Evolutionary conservation across 768 basidiomycete genomes (phyloP).

Genomic region (Melanogaster broomeanus): DNA sequence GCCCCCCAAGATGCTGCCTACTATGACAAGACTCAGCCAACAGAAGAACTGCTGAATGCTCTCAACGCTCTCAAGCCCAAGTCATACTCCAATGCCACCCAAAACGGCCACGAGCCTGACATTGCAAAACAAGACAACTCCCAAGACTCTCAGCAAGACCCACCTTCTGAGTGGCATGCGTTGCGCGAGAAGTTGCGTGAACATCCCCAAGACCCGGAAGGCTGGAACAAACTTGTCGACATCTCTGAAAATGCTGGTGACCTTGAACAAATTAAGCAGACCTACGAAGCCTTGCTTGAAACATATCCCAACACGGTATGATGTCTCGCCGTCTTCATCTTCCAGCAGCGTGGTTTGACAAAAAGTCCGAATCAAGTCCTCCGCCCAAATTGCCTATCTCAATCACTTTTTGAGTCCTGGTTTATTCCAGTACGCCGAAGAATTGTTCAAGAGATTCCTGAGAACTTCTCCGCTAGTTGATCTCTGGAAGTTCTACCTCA

Average conservation of each 20-base stretch:
- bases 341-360: constrained; percentile 26
- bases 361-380: constrained; percentile 50
- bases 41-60: constrained; percentile 39
- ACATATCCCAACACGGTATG: constrained; percentile 92
- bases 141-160: constrained; percentile 29
- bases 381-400: constrained; percentile 84
- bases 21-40: constrained; percentile 34
- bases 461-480: constrained; percentile 85
- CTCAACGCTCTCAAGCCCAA: constrained; percentile 37
- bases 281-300: constrained; percentile 81
- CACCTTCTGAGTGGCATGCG: constrained; percentile 68
- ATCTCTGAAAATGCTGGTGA: constrained; percentile 78
- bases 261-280: constrained; percentile 74
- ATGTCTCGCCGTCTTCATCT: constrained; percentile 29
- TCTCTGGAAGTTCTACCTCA: constrained; percentile 91
- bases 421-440: constrained; percentile 77
- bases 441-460: constrained; percentile 86
- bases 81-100: constrained; percentile 19
- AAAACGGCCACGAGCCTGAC: constrained; percentile 29
- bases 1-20: constrained; percentile 27
- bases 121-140: constrained; percentile 21
- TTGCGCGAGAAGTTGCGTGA: constrained; percentile 62
- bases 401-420: constrained; percentile 69
- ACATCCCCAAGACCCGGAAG: constrained; percentile 73
- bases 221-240: constrained; percentile 76